Evolutionary conservation across 495 filamentous ascomycete genomes (phyloP).

Genomic region (Cercophora sp.): DNA sequence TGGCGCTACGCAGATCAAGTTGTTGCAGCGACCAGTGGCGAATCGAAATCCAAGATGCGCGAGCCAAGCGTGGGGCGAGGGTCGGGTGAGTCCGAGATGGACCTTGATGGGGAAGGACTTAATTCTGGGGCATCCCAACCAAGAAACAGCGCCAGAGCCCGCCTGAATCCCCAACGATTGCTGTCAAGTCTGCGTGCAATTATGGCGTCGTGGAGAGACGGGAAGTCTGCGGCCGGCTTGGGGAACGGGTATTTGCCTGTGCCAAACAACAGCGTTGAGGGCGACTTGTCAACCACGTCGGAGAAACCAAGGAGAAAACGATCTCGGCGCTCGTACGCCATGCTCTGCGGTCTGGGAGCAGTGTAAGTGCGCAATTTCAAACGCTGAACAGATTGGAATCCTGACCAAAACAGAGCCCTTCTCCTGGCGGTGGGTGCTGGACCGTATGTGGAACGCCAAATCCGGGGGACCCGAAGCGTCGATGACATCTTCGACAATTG

Average conservation of each 20-base stretch:
- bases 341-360: constrained; percentile 1
- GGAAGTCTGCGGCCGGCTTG: background rate
- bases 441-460: background rate
- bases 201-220: constrained; percentile 14
- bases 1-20: too few species aligned
- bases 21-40: too few species aligned
- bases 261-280: background rate
- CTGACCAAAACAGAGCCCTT: constrained; percentile 3
- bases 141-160: too few species aligned
- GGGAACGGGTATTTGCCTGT: constrained; percentile 6
- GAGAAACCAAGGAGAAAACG: too few species aligned
- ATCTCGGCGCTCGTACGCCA: constrained; percentile 5
- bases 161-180: too few species aligned
- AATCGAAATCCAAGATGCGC: too few species aligned
- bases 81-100: too few species aligned
- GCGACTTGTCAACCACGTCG: too few species aligned
- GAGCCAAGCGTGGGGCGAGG: too few species aligned
- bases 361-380: constrained; percentile 8
- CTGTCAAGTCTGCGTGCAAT: constrained; percentile 1
- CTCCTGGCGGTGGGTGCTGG: constrained; percentile 8
- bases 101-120: too few species aligned
- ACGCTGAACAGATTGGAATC: background rate
- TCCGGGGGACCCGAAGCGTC: constrained; percentile 3
- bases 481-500: constrained; percentile 54
- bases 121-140: too few species aligned